A percentile compares a stretch with the other conserved stretches of the same genome.
Evolutionary conservation across 2,329 filamentous ascomycete species (phyloP).

Genomic region (Dichotomopilus funicola): DNA sequence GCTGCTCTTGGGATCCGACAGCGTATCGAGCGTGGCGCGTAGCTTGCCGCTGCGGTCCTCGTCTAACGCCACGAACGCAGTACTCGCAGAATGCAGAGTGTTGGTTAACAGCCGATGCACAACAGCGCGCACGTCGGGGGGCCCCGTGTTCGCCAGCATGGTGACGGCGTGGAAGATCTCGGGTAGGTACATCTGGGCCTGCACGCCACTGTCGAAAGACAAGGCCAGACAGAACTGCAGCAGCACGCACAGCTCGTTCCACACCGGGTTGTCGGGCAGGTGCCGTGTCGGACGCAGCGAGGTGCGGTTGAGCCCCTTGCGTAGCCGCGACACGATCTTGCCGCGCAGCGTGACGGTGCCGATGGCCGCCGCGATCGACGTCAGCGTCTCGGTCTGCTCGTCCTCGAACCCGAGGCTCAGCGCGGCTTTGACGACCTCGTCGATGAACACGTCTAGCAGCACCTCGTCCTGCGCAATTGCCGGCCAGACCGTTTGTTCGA

Average conservation of each 20-base stretch:
- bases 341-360: constrained; percentile 60
- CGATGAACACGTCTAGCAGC: constrained; percentile 59
- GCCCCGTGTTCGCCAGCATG: constrained; percentile 61
- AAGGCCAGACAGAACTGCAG: constrained; percentile 60
- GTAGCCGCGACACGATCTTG: constrained; percentile 57
- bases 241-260: constrained; percentile 62
- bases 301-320: constrained; percentile 61
- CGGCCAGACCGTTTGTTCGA: constrained; percentile 63
- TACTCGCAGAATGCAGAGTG: constrained; percentile 61
- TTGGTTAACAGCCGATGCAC: constrained; percentile 61
- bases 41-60: constrained; percentile 52
- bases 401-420: constrained; percentile 51
- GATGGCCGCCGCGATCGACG: constrained; percentile 56
- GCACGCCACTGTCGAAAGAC: constrained; percentile 61
- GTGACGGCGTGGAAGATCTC: constrained; percentile 66
- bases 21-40: constrained; percentile 47
- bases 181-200: constrained; percentile 61
- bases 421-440: constrained; percentile 60
- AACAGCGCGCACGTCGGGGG: constrained; percentile 47
- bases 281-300: constrained; percentile 60
- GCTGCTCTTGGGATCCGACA: constrained; percentile 50
- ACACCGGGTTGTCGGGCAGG: constrained; percentile 60
- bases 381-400: constrained; percentile 53
- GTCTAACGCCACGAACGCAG: constrained; percentile 53
- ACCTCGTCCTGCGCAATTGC: constrained; percentile 58